Base-by-base conservation (phyloP, 768 basidiomycete genomes). In the Fomitopsis pulvina region DNA sequence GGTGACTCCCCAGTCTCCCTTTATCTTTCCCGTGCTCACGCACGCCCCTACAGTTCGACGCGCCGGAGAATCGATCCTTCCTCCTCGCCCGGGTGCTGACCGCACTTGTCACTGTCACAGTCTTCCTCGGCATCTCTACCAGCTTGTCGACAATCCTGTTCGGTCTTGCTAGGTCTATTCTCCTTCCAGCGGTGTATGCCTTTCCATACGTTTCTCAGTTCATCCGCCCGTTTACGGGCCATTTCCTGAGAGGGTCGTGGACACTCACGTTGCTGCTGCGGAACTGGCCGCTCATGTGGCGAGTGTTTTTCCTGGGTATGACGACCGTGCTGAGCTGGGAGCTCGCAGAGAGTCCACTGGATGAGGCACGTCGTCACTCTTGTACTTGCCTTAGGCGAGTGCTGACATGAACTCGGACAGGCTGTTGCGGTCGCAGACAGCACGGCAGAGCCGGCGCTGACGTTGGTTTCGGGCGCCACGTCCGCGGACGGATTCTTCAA, bases 241-340 rank as follows among this genome's bases (percentile, higher is more conserved):
- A 86, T 63, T 85, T 87, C 60, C 62, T 81, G 1, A 70, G 74
- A 44, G 78, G 80, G 1, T 60, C 75, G 12, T 83, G 77, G 71
- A 79, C 78, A 0, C 22, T 83, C 20, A 58, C 67, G 4, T 71
- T 87, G 14, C 76, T 78, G 0, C 59, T 78, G 30, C 62, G 61
- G 16, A 71, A 83, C 56, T 51, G 72, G 30, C 53, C 68, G 2
- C 66, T 83, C 5, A 59, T 83, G 20, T 57, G 63, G 16, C 70
- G 77, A 18, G 69, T 76, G 1, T 81, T 76, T 67, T 68, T 67
- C 14, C 59, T 87, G 5, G 78, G 72, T 1, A 57, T 78, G 27
- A 69, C 71, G 6, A 87, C 79, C 2, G 56, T 79, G 2, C 64
- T 70, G 7, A 69, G 69, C 12, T 88, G 87, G 88, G 86, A 88